phyloP scores from a whole-genome alignment of 2,329 filamentous ascomycete genomes.

The Aspergillus sp. region DNA sequence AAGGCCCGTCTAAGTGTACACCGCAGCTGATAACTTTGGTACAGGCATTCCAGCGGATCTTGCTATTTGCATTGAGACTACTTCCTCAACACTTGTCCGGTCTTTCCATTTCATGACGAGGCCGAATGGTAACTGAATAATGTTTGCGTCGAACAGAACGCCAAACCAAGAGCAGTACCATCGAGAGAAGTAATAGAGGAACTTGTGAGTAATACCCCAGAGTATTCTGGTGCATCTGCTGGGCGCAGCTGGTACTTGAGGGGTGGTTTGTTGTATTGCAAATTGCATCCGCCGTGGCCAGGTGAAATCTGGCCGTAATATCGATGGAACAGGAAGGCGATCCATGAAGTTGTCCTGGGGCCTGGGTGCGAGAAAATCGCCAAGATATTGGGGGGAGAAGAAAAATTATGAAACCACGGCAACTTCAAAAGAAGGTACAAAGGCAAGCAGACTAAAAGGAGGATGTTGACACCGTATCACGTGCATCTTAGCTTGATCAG shows the following conservation, averaged over 20 bases:
- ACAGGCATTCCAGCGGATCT: conserved; percentile 40
- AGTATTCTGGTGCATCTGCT: conserved; percentile 25
- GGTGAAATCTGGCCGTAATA: conserved; percentile 32
- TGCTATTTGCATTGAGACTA: conserved; percentile 40
- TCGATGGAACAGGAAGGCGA: conserved; percentile 20
- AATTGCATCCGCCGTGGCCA: conserved; percentile 29
- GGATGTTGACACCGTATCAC: too few species aligned
- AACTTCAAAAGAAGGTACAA: too few species aligned
- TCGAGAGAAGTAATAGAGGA: conserved; percentile 34
- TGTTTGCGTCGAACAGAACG: conserved; percentile 31
- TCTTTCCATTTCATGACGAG: conserved; percentile 46
- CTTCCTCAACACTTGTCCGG: conserved; percentile 42
- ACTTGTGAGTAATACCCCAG: conserved; percentile 37
- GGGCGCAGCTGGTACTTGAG: conserved; percentile 27
- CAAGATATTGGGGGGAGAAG: too few species aligned
- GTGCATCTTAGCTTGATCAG: too few species aligned
- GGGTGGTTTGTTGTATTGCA: conserved; percentile 28
- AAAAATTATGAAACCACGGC: too few species aligned
- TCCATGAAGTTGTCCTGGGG: not conserved
- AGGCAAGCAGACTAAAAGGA: too few species aligned
- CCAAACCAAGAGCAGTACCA: conserved; percentile 37
- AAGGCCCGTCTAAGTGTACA: conserved; percentile 32
- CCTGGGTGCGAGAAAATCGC: not conserved
- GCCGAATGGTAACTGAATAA: conserved; percentile 44
- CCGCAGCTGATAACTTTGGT: conserved; percentile 40